These are phyloP conservation scores for Calonectria pauciramosa DNA, from an alignment of 2,329 filamentous ascomycete species.

Conservation along the genomic window DNA sequence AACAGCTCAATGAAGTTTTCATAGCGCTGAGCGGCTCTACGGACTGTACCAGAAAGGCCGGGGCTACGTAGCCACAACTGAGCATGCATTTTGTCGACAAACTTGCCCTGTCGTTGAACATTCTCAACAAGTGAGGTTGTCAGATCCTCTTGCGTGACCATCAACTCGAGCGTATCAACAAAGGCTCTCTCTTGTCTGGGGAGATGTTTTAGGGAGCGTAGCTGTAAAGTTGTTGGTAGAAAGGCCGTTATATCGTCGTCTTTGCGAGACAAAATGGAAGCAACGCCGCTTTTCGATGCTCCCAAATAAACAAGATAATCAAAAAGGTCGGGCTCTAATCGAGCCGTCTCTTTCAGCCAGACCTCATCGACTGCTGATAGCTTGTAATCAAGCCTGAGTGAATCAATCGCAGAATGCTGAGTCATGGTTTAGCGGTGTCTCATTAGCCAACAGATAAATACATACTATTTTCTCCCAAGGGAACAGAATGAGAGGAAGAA, in stretches of 20 bases:
- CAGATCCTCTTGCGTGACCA: background rate
- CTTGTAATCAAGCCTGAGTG: background rate
- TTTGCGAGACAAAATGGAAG: background rate
- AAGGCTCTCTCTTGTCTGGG: background rate
- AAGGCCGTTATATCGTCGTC: background rate
- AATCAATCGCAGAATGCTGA: background rate
- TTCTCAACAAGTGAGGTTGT: background rate
- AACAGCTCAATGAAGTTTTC: background rate
- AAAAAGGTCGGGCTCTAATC: background rate
- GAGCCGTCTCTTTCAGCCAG: background rate
- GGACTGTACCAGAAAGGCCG: background rate
- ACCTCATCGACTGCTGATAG: background rate
- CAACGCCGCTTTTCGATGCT: background rate
- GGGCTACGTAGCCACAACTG: slow-evolving; percentile 1
- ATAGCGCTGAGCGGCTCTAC: background rate
- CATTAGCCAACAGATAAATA: background rate
- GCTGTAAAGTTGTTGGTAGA: background rate
- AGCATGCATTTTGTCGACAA: background rate
- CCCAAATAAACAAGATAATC: background rate
- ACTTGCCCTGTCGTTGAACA: background rate
- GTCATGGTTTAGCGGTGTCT: background rate
- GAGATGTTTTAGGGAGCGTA: background rate
- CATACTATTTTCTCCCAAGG: background rate
- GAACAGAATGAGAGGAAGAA: background rate
- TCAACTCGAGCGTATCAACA: background rate